phyloP scores from a whole-genome alignment of 2,329 filamentous ascomycete species.

The Septoria petroselini region DNA sequence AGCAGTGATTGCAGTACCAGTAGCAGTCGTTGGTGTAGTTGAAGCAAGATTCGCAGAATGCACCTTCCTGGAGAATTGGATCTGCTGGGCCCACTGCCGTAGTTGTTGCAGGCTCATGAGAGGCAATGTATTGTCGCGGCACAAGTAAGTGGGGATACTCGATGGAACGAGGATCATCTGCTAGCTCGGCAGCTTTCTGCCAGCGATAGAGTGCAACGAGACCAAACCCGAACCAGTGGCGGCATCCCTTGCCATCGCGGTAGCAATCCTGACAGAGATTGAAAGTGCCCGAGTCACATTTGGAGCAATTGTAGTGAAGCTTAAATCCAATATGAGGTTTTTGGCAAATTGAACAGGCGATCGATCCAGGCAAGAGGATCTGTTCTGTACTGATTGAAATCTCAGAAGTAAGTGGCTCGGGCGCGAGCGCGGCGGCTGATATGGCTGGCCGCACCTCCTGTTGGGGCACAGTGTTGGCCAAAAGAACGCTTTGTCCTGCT shows the following conservation, averaged over 20 bases:
- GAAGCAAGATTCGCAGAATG: constrained; percentile 77
- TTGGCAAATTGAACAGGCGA: constrained; percentile 70
- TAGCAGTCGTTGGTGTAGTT: constrained; percentile 76
- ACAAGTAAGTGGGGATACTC: constrained; percentile 54
- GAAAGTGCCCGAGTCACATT: constrained; percentile 68
- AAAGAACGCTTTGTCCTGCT: constrained; percentile 15
- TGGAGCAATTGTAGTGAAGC: constrained; percentile 76
- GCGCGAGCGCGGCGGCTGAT: constrained; percentile 32
- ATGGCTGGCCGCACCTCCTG: constrained; percentile 25
- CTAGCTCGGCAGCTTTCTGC: constrained; percentile 37
- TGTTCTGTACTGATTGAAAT: constrained; percentile 41
- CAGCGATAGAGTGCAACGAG: constrained; percentile 58
- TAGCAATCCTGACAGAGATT: constrained; percentile 82
- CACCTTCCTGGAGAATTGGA: constrained; percentile 64
- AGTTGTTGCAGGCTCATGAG: constrained; percentile 10
- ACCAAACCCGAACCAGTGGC: constrained; percentile 86
- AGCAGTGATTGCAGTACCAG: constrained; percentile 85
- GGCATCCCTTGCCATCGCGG: constrained; percentile 70
- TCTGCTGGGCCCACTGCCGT: neutral
- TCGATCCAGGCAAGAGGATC: constrained; percentile 35
- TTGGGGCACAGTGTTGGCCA: constrained; percentile 14
- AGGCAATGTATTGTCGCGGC: constrained; percentile 45
- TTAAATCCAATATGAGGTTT: constrained; percentile 76
- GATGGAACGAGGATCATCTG: constrained; percentile 43
- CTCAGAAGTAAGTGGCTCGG: constrained; percentile 42